Evolutionary conservation across 2,329 filamentous ascomycete species (phyloP), one percentile per base, ranked within the genome.

Genomic region (Bipolaris gigantea): DNA sequence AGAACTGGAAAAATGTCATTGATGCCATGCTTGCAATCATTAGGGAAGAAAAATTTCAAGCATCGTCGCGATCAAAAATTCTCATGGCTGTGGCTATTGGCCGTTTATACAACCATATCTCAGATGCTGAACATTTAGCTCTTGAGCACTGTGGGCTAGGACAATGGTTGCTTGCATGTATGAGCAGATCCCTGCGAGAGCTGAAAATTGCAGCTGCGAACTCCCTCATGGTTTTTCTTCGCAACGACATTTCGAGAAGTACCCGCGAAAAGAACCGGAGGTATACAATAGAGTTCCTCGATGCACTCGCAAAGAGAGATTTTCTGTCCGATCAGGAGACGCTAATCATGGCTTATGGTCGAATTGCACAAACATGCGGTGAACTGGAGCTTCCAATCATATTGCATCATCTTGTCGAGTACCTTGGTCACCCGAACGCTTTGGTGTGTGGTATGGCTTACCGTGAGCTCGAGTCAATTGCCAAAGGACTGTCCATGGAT

Each of bases 351-450:
- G 89, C 90, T 13, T 92, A 93, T 84, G 89, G 89, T n/a, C 88
- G 91, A 67, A 80, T 96, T 44, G 93, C 90, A 56, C 82, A 84
- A 53, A 81, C 88, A 9, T 88, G 89, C 40, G 83, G 85, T 15
- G 90, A 94, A 57, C 86, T 93, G 59, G 91, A 96, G 70, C 83
- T 96, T 50, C 94, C 94, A 63, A 83, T 97, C 48, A 88, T 94
- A 19, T 79, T 99, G 27, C 82, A 96, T 51, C 87, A 89, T 61
- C 81, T 97, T 6, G 81, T 97, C 8, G 89, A 96, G 53, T 96
- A 94, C 69, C 80, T 97, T 8, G 93, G 93, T 7, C 89, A 94
- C 75, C 80, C 84, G 38, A 96, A 95, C 71, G 83, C 85, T 35
- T 83, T 96, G 30, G 80, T 96, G 8, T 90, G 88, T 48, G 89